These are phyloP conservation scores for Lotmaria passim DNA, from an alignment of 208 protist genomes.

Conservation along the genomic window DNA sequence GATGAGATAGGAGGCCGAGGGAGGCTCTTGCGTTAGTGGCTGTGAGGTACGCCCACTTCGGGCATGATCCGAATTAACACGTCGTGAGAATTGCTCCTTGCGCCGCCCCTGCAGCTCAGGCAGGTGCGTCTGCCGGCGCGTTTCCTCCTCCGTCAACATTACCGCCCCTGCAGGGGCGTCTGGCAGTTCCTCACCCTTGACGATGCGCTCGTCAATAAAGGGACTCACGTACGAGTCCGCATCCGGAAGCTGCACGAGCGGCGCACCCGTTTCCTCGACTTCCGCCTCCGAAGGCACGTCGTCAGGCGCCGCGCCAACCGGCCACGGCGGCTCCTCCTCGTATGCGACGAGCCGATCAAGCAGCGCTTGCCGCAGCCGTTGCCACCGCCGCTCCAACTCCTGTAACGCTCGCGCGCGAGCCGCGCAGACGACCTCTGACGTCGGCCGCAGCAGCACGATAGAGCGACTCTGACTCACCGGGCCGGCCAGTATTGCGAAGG, in stretches of 20 bases:
- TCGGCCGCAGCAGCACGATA: conserved; percentile 63
- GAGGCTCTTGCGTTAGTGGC: neutral
- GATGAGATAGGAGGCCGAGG: neutral
- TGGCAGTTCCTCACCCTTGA: neutral
- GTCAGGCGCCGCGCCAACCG: neutral
- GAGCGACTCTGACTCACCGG: conserved; percentile 54
- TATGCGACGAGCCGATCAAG: conserved; percentile 36
- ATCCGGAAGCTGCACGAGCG: conserved; percentile 40
- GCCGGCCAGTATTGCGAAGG: conserved; percentile 49
- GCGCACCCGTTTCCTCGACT: neutral
- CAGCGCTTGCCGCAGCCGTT: conserved; percentile 47
- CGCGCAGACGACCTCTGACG: conserved; percentile 33
- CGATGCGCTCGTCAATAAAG: conserved; percentile 32
- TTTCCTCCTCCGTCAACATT: conserved; percentile 24
- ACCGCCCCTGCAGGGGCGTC: conserved; percentile 7
- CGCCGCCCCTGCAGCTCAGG: conserved; percentile 29
- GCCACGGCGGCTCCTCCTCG: conserved; percentile 38
- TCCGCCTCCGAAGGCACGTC: neutral
- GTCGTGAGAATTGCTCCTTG: neutral
- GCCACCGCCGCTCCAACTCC: conserved; percentile 54
- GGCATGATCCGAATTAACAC: too few species aligned
- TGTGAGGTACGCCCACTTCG: too few species aligned
- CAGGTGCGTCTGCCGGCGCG: conserved; percentile 23
- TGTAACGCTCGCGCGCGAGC: conserved; percentile 44
- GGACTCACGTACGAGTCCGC: conserved; percentile 43